Base-by-base conservation (phyloP, 1,284 basidiomycete genomes). In the Rhizoctonia solani region DNA sequence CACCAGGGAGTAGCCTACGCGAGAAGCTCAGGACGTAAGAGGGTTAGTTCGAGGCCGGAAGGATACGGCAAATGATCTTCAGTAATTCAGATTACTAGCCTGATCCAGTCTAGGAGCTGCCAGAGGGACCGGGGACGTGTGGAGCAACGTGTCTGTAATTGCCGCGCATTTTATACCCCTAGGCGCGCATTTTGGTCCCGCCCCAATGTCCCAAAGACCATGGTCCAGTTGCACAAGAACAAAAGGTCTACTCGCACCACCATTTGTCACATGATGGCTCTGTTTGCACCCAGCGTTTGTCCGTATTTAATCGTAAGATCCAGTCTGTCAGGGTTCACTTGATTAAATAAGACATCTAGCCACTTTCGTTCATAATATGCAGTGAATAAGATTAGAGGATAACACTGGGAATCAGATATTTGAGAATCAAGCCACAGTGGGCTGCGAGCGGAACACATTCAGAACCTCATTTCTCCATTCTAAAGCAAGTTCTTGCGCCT, bases 1-100 rank as follows among this genome's bases (percentile, higher is more conserved):
- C 39, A 39, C 46, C 52, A 39, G 42, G 52, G 52, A 47, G 32
- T 21, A 21, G 42, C 25, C 30, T 16, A 34, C 53, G 39, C 52
- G 41, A 46, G 63, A 66, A 66, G 63, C 63, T 49, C 27, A n/a
- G 42, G 52, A 54, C 41, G 52, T 49, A 37, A 54, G 13, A 54
- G 34, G 16, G 25, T 32, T 39, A 39, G 53, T 19, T 21, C 53
- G 34, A 54, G 53, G 16, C 53, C 53, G 53, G 53, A 54, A 27
- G 39, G 32, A 54, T 54, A 49, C 46, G 53, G 32, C 21, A 21
- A 21, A 49, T 21, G 32, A 54, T 34, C 29, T 29, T 30, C 53
- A 29, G 25, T 21, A 37, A 37, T 54, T 23, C 46, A 49, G 46
- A 49, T 49, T 21, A 4, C 23, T 21, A 53, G 19, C 34, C 53